Percentiles rank a stretch among this genome's conserved stretches.
Evolutionary conservation across 805 yeast species (phyloP).

Genomic region (Hemisphaericaspora nanyangensis): DNA sequence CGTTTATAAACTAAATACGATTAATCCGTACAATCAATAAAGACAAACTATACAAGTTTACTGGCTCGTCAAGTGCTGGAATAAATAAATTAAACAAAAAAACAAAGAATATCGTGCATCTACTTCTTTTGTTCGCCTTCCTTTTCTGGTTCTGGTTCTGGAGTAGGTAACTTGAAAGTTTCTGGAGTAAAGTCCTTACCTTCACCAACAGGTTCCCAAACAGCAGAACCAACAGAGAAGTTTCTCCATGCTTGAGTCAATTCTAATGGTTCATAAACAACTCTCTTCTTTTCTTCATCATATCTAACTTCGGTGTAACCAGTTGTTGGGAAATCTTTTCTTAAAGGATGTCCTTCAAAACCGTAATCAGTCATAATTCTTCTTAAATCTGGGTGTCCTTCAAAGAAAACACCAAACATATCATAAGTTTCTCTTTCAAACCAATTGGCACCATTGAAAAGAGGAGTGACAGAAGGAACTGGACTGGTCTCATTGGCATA

Average conservation of each 20-base stretch:
- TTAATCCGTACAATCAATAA: not conserved
- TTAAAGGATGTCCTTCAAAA: conserved; percentile 85
- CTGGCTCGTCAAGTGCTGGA: not conserved
- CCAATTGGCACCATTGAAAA: conserved; percentile 85
- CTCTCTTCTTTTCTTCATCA: conserved; percentile 87
- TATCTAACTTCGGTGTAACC: conserved; percentile 89
- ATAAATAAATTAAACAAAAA: conserved; percentile 1
- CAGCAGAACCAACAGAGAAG: conserved; percentile 82
- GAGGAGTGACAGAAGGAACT: conserved; percentile 72
- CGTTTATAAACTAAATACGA: not conserved
- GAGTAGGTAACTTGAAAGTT: conserved; percentile 75
- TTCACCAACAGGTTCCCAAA: conserved; percentile 89
- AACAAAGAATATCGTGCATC: not conserved
- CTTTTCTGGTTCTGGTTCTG: conserved; percentile 64
- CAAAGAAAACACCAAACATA: conserved; percentile 82
- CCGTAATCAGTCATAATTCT: conserved; percentile 91
- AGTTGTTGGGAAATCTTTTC: conserved; percentile 90
- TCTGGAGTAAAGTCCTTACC: conserved; percentile 83
- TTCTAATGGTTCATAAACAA: conserved; percentile 86
- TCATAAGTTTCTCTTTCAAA: conserved; percentile 87
- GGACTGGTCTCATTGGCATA: conserved; percentile 80
- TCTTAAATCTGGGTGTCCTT: conserved; percentile 85
- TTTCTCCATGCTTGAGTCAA: conserved; percentile 90
- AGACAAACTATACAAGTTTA: not conserved
- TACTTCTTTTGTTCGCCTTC: conserved; percentile 35